phyloP scores from a whole-genome alignment of 345 rosid genomes.

The Melastoma malabathricum region DNA sequence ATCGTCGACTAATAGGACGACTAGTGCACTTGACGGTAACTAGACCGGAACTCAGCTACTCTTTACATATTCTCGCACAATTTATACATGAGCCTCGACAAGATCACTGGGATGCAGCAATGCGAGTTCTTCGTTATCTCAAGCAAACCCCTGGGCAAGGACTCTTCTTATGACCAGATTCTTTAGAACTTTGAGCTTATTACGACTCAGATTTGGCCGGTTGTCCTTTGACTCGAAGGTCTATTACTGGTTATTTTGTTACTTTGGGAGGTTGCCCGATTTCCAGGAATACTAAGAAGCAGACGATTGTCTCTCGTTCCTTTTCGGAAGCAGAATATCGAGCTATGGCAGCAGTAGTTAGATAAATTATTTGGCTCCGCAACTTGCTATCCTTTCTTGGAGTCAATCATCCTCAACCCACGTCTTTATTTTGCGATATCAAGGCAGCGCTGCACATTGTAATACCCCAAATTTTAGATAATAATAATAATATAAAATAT shows the following conservation, averaged over 20 bases:
- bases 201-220: conserved; percentile 7
- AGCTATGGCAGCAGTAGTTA: conserved; percentile 1
- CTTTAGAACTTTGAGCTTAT: background rate
- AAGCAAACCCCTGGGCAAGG: conserved; percentile 2
- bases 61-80: conserved; percentile 1
- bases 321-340: conserved; percentile 4
- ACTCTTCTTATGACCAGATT: background rate
- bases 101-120: background rate
- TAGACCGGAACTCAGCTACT: background rate
- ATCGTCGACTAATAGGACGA: conserved; percentile 5
- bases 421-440: too few relatives aligned
- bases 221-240: background rate
- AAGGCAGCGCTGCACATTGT: too few relatives aligned
- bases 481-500: too few relatives aligned
- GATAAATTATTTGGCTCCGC: too few relatives aligned
- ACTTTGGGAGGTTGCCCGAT: background rate
- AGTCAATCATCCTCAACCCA: too few relatives aligned
- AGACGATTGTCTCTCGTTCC: background rate
- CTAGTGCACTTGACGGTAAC: conserved; percentile 4
- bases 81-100: conserved; percentile 4
- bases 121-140: background rate
- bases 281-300: conserved; percentile 1
- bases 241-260: background rate
- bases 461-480: too few relatives aligned
- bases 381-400: too few relatives aligned